phyloP scores from a whole-genome alignment of 1,139 yeast species.

The Hemisphaericaspora subhashii region DNA sequence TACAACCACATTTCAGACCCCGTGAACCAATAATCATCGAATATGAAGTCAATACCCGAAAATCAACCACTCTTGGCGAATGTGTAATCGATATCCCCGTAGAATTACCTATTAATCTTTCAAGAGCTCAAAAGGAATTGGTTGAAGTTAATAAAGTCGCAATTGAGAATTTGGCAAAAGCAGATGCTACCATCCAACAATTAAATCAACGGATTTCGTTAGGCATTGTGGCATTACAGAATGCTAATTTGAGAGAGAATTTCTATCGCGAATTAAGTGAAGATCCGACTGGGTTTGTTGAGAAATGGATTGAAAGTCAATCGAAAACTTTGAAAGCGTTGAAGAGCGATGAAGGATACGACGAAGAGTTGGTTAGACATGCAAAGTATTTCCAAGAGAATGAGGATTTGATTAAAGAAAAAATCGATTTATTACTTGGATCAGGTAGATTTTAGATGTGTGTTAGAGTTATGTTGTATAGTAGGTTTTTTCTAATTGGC shows the following conservation, averaged over 20 bases:
- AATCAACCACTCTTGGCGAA: constrained; percentile 80
- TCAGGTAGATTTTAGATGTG: constrained; percentile 24
- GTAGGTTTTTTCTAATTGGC: constrained; percentile 3
- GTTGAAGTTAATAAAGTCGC: constrained; percentile 40
- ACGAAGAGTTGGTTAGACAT: constrained; percentile 85
- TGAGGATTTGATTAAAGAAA: constrained; percentile 62
- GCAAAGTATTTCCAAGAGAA: constrained; percentile 80
- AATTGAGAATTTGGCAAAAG: constrained; percentile 38
- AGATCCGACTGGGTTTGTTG: constrained; percentile 75
- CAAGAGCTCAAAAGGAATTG: constrained; percentile 37
- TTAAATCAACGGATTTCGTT: constrained; percentile 61
- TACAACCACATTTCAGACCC: constrained; percentile 63
- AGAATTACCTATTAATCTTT: constrained; percentile 51
- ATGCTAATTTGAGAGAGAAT: constrained; percentile 44
- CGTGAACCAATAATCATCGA: constrained; percentile 76
- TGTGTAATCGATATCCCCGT: constrained; percentile 73
- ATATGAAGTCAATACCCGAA: constrained; percentile 73
- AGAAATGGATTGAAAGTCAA: constrained; percentile 73
- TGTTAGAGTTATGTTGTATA: not conserved
- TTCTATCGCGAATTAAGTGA: constrained; percentile 74
- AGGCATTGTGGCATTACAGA: constrained; percentile 66
- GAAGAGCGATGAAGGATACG: constrained; percentile 84
- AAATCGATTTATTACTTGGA: constrained; percentile 68
- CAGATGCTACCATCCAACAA: constrained; percentile 53
- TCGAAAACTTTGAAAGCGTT: constrained; percentile 73